Conservation (phyloP, 2,329 filamentous ascomycete species). For the Torrubiellomyces zombiae region DNA sequence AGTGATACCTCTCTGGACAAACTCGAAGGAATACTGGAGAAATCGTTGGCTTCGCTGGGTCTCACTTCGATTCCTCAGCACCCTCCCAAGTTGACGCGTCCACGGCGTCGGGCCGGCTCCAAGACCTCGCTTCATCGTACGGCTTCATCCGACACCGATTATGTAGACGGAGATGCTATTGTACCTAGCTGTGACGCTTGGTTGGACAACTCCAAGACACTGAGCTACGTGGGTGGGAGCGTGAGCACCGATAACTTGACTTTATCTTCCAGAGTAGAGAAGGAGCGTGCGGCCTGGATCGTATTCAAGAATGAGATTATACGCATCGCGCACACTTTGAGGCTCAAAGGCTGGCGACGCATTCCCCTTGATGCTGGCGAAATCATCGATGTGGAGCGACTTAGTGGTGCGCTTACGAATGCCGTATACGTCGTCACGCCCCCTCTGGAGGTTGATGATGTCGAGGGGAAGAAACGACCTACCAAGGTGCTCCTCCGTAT, state of each 20-base stretch:
- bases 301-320: slow-evolving; percentile 85
- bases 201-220: slow-evolving; percentile 79
- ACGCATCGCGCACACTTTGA: slow-evolving; percentile 72
- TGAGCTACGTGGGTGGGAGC: slow-evolving; percentile 48
- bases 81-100: slow-evolving; percentile 23
- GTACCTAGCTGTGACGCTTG: slow-evolving; percentile 73
- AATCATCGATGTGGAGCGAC: slow-evolving; percentile 51
- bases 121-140: slow-evolving; percentile 24
- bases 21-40: slow-evolving; percentile 64
- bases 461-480: slow-evolving; percentile 27
- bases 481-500: slow-evolving; percentile 72
- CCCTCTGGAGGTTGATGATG: slow-evolving; percentile 39
- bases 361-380: slow-evolving; percentile 57
- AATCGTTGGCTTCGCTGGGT: slow-evolving; percentile 40
- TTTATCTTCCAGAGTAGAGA: slow-evolving; percentile 32
- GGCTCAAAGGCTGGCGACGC: slow-evolving; percentile 79
- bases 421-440: slow-evolving; percentile 90
- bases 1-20: slow-evolving; percentile 61
- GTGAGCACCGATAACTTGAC: slow-evolving; percentile 24
- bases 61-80: slow-evolving; percentile 27
- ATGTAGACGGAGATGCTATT: slow-evolving; percentile 60
- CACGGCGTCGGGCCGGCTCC: slow-evolving; percentile 19
- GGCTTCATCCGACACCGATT: slow-evolving; percentile 72
- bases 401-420: slow-evolving; percentile 89
- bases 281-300: slow-evolving; percentile 65